Conservation (phyloP, 768 basidiomycete species). For the Leccinellum rugosiceps region DNA sequence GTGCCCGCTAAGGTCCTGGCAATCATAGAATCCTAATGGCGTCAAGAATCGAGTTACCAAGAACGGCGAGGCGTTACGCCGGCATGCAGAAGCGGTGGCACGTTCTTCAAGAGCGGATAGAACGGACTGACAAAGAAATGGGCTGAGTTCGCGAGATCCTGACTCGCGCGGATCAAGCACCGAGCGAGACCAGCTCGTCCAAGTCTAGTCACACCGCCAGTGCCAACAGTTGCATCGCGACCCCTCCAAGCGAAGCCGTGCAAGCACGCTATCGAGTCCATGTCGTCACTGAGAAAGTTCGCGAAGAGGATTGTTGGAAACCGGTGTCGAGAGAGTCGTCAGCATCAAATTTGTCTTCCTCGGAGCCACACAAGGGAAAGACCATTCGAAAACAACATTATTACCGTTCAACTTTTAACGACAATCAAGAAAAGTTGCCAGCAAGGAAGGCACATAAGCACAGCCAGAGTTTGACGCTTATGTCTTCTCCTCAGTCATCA, state of each 20-base stretch:
- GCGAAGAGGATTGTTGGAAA: constrained; percentile 64
- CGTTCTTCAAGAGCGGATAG: constrained; percentile 73
- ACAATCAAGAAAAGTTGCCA: constrained; percentile 43
- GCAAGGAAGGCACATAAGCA: constrained; percentile 65
- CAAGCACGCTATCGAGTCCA: constrained; percentile 58
- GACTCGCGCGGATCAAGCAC: constrained; percentile 44
- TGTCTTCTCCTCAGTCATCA: constrained; percentile 52
- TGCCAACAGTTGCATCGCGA: constrained; percentile 58
- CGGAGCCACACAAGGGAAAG: constrained; percentile 45
- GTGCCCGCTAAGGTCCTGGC: constrained; percentile 92
- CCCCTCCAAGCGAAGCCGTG: constrained; percentile 47
- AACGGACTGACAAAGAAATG: constrained; percentile 81
- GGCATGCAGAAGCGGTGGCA: constrained; percentile 91
- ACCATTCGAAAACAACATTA: constrained; percentile 53
- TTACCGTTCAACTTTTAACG: constrained; percentile 58
- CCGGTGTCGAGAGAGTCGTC: constrained; percentile 41
- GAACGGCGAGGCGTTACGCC: constrained; percentile 91
- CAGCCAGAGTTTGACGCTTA: constrained; percentile 68
- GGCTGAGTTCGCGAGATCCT: constrained; percentile 62
- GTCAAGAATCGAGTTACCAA: constrained; percentile 91
- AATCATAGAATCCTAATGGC: constrained; percentile 92
- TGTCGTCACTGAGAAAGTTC: constrained; percentile 78
- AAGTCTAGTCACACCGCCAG: constrained; percentile 49
- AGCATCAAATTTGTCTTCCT: constrained; percentile 41
- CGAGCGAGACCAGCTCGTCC: constrained; percentile 70